phyloP scores from a whole-genome alignment of 768 basidiomycete species.

The Serendipita indica region DNA sequence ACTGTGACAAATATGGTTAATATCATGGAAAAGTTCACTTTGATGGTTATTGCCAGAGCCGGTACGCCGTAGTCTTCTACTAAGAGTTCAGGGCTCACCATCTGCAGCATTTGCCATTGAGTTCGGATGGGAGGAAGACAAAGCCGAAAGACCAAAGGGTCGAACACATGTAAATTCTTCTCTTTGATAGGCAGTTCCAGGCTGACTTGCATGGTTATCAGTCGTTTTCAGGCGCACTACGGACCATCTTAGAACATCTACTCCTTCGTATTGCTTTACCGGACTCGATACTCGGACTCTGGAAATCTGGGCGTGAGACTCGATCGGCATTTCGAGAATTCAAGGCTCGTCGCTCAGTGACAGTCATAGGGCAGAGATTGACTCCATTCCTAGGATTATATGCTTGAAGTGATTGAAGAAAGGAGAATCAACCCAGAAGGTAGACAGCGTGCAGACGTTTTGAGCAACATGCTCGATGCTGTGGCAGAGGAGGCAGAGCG shows the following conservation, averaged over 20 bases:
- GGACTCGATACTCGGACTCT: not conserved
- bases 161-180: not conserved
- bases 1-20: not conserved
- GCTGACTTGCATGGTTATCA: not conserved
- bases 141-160: not conserved
- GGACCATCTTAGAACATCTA: not conserved
- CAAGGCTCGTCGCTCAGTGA: not conserved
- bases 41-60: not conserved
- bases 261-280: not conserved
- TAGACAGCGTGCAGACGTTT: not conserved
- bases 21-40: not conserved
- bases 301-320: not conserved
- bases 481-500: not conserved
- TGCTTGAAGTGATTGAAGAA: not conserved
- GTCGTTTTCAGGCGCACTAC: not conserved
- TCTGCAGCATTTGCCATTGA: not conserved
- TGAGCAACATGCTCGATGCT: not conserved
- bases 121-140: constrained; percentile 1
- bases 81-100: not conserved
- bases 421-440: not conserved
- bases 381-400: not conserved
- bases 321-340: not conserved
- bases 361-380: not conserved
- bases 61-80: not conserved
- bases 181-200: no score